Base-by-base conservation (phyloP, 495 filamentous ascomycete species). In the Aspergillus saccharolyticus region DNA sequence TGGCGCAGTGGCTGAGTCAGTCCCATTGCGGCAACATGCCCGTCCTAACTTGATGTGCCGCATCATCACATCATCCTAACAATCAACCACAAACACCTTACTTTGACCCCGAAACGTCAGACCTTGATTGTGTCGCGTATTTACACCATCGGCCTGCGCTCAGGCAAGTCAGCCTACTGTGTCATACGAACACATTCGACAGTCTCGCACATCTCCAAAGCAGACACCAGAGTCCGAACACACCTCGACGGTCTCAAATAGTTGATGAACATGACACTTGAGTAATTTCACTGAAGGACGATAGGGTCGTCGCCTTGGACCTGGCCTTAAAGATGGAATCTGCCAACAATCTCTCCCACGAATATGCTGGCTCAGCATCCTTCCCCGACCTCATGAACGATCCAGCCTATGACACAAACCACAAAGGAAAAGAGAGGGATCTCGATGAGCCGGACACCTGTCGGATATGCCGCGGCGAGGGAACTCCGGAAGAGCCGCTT, bases 391-490 rank as follows among this genome's bases (percentile, higher is more conserved):
- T 86, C 54, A 87, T 87, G 85, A 87, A 87, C 72, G 84, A 88
- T 59, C 78, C 82, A 43, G 70, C 80, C 53, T 84, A 78, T 62
- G 70, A 69, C 53, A 66, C 63, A 54, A 72, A 66, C 56, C 62
- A 59, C 24, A 66, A 70, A 64, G 69, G 69, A 53, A 76, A 74
- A 59, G 73, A 73, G 28, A 71, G 66, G 50, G 72, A 70, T 22
- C 42, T 70, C 20, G 77, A 80, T 48, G 79, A 82, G 45, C 66
- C 82, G 25, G 91, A 96, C 66, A 95, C 90, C 20, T 99, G 94
- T 72, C 83, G 94, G 47, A 97, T 99, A 74, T 99, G 94, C 72
- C 81, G 96, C 57, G 90, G 90, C 16, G 95, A 97, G 71, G 90
- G 81, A 20, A 87, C 86, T 0, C 69, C 80, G n/a, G 84, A 89